Percentiles rank a stretch among this genome's conserved stretches.
These are phyloP conservation scores for sweet orange (Citrus sinensis) DNA, from an alignment of 345 rosid genomes.

Conservation along the genomic window DVS_A1.0 CM039168.1:16718001-16718500, in stretches of 20 bases:
- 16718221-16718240: background rate
- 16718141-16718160: background rate
- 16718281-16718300: background rate
- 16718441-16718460: background rate
- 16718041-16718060: slow-evolving; percentile 32
- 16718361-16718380: background rate
- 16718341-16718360: background rate
- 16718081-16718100: background rate
- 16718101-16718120: background rate
- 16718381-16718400: background rate
- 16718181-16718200: background rate
- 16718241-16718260: background rate
- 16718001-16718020: slow-evolving; percentile 70
- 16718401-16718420: background rate
- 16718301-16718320: background rate
- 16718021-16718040: slow-evolving; percentile 37
- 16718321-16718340: background rate
- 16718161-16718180: background rate
- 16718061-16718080: slow-evolving; percentile 42
- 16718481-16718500: background rate
- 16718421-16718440: background rate
- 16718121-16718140: too few species aligned
- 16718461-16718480: background rate
- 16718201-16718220: background rate
- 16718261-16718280: background rate